A percentile compares a stretch with the other conserved stretches of the same genome.
Conservation (phyloP, 352 stramenopile genomes). For the Globisporangium acanthophoron region DNA sequence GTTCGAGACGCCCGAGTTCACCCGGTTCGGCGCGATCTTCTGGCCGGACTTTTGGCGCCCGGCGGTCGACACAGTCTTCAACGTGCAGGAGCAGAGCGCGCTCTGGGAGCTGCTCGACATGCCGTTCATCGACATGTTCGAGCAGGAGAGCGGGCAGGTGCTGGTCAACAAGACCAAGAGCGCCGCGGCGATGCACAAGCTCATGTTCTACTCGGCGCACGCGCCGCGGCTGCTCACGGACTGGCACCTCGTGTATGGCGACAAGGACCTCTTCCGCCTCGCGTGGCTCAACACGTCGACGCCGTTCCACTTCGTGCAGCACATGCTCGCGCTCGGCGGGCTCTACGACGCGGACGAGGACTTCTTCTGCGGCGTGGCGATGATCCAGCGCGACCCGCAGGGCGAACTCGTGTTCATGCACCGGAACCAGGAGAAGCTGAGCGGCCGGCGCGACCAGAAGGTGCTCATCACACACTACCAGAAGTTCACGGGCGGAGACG, state of each 20-base stretch:
- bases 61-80: constrained; percentile 52
- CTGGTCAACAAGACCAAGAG: constrained; percentile 51
- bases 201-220: constrained; percentile 78
- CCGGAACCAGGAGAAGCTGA: constrained; percentile 76
- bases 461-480: constrained; percentile 64
- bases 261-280: constrained; percentile 76
- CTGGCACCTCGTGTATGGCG: constrained; percentile 63
- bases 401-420: constrained; percentile 80
- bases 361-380: constrained; percentile 76
- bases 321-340: constrained; percentile 47
- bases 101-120: constrained; percentile 76
- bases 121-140: constrained; percentile 84
- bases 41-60: constrained; percentile 85
- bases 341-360: constrained; percentile 39
- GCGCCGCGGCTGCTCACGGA: constrained; percentile 51
- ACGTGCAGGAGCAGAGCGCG: constrained; percentile 61
- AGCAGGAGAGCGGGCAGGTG: constrained; percentile 78
- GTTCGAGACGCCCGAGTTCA: constrained; percentile 65
- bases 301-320: constrained; percentile 62
- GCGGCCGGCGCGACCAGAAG: constrained; percentile 50
- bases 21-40: constrained; percentile 59
- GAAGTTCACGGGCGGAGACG: constrained; percentile 72
- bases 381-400: constrained; percentile 68
- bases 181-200: constrained; percentile 41
- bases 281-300: constrained; percentile 74